Conservation (phyloP, 2,329 filamentous ascomycete genomes). For the Trichoderma sp. region DNA sequence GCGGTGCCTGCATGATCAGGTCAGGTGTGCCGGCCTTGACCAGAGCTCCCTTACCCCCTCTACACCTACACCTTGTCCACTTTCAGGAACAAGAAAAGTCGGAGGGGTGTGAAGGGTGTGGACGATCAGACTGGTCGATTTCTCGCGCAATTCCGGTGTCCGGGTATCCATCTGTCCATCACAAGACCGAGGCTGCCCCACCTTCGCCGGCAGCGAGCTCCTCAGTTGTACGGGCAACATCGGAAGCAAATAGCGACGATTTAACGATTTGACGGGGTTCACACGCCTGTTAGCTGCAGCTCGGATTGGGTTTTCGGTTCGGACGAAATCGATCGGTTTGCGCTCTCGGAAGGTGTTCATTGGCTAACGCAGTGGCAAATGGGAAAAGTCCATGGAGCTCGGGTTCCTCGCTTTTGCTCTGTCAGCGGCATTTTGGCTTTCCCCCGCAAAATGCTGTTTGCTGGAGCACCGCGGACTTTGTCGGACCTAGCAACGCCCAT, state of each 20-base stretch:
- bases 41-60: background rate
- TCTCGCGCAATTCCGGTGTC: background rate
- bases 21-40: slow-evolving; percentile 2
- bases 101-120: slow-evolving; percentile 2
- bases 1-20: slow-evolving; percentile 18
- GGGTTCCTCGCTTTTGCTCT: slow-evolving; percentile 1
- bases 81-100: background rate
- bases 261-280: background rate
- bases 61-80: background rate
- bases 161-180: slow-evolving; percentile 6
- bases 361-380: slow-evolving; percentile 1
- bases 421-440: slow-evolving; percentile 7
- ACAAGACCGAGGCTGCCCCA: slow-evolving; percentile 13
- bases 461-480: background rate
- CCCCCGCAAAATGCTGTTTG: slow-evolving; percentile 9
- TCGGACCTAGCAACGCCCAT: background rate
- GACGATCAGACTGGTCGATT: background rate
- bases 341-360: background rate
- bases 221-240: slow-evolving; percentile 1
- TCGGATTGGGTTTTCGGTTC: background rate
- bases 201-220: background rate
- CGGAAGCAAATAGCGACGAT: background rate
- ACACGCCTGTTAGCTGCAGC: background rate
- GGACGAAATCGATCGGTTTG: slow-evolving; percentile 1
- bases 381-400: slow-evolving; percentile 10